Evolutionary conservation across 2,329 filamentous ascomycete genomes (phyloP).

Genomic region (Aspergillus persii): DNA sequence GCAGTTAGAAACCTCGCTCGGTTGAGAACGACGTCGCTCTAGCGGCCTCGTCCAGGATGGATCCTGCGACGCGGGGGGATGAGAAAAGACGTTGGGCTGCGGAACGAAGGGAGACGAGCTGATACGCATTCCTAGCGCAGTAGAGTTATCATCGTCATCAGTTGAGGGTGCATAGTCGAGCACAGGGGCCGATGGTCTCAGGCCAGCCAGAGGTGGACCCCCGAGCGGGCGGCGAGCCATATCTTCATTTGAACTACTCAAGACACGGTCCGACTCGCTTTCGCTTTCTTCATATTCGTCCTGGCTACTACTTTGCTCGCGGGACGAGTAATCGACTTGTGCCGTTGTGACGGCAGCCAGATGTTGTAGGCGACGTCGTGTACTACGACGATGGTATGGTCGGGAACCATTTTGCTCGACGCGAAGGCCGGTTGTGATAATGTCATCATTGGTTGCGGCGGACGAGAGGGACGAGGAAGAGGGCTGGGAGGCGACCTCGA

Average conservation of each 20-base stretch:
- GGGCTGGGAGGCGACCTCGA: conserved; percentile 88
- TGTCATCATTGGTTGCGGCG: conserved; percentile 70
- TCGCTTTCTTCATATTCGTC: conserved; percentile 95
- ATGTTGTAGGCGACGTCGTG: conserved; percentile 43
- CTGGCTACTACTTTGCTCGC: conserved; percentile 68
- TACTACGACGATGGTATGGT: conserved; percentile 59
- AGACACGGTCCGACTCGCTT: conserved; percentile 75
- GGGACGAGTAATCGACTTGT: conserved; percentile 40
- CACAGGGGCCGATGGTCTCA: conserved; percentile 23
- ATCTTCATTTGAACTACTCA: conserved; percentile 64
- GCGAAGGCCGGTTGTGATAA: conserved; percentile 82
- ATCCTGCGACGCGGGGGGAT: conserved; percentile 63
- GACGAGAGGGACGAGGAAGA: conserved; percentile 91
- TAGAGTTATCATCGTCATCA: conserved; percentile 73
- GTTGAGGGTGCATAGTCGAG: conserved; percentile 37
- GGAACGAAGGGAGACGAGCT: conserved; percentile 66
- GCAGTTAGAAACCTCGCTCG: conserved; percentile 41
- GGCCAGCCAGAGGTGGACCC: conserved; percentile 22
- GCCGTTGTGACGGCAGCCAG: conserved; percentile 39
- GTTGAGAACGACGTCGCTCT: conserved; percentile 52
- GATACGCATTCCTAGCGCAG: conserved; percentile 68
- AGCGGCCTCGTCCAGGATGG: conserved; percentile 34
- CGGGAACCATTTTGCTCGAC: conserved; percentile 59
- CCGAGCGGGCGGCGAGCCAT: conserved; percentile 34
- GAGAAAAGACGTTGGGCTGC: conserved; percentile 88